Conservation (phyloP, 176 grass and related monocot genomes). For the Ensete ventricosum region DNA sequence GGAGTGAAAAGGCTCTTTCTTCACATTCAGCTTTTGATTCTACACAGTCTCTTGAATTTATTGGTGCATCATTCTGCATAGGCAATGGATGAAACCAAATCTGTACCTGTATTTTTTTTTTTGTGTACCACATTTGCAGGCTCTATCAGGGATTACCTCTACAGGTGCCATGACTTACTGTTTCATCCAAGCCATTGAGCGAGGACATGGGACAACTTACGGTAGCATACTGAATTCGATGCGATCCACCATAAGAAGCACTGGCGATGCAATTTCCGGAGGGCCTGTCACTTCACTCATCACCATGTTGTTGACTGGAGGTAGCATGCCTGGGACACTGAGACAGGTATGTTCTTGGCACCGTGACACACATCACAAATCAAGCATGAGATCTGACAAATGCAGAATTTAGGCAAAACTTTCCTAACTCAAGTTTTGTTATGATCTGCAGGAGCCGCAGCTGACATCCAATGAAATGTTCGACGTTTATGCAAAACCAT, state of each 20-base stretch:
- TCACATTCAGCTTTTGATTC: too few relatives aligned
- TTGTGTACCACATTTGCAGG: slow-evolving; percentile 29
- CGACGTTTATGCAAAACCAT: slow-evolving; percentile 84
- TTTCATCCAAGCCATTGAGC: slow-evolving; percentile 97
- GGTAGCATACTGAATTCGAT: slow-evolving; percentile 79
- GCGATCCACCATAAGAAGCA: slow-evolving; percentile 64
- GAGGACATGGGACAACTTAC: slow-evolving; percentile 54
- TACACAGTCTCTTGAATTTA: too few relatives aligned
- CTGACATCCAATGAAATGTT: slow-evolving; percentile 50
- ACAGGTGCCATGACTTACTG: slow-evolving; percentile 97
- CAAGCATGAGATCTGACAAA: too few relatives aligned
- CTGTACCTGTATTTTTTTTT: background rate
- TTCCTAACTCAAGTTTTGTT: background rate
- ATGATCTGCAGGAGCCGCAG: slow-evolving; percentile 70
- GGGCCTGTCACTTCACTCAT: slow-evolving; percentile 50
- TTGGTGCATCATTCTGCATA: too few relatives aligned
- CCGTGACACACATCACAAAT: too few relatives aligned
- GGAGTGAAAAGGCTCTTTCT: too few relatives aligned
- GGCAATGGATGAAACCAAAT: too few relatives aligned
- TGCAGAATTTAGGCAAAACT: background rate
- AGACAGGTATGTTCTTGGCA: slow-evolving; percentile 46
- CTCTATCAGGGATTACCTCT: slow-evolving; percentile 76
- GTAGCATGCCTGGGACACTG: slow-evolving; percentile 41
- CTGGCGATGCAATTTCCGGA: slow-evolving; percentile 33
- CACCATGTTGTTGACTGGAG: slow-evolving; percentile 75